Evolutionary conservation across 1,284 basidiomycete genomes (phyloP).

Genomic region (Irpex sp.): DNA sequence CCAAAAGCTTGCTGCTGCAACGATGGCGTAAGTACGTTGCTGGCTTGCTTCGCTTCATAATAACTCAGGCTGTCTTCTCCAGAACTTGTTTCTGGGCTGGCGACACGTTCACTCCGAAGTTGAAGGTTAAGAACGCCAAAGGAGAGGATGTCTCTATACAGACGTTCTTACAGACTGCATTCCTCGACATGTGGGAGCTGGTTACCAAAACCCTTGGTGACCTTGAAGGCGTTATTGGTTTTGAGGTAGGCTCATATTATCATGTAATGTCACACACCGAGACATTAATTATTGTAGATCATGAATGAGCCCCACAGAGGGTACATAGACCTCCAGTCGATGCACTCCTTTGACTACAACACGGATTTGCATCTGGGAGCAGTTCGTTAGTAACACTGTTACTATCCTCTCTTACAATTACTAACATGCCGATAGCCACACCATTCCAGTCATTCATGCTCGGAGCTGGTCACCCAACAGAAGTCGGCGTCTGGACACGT

Average conservation of each 20-base stretch:
- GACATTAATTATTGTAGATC: slow-evolving; percentile 35
- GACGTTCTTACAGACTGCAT: slow-evolving; percentile 79
- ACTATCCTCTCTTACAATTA: no score
- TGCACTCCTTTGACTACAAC: slow-evolving; percentile 89
- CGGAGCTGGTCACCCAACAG: slow-evolving; percentile 74
- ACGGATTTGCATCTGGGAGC: slow-evolving; percentile 89
- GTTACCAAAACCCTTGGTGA: slow-evolving; percentile 71
- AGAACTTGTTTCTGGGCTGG: slow-evolving; percentile 90
- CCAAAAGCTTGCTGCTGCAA: slow-evolving; percentile 83
- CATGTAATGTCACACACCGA: no score
- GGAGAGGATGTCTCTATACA: slow-evolving; percentile 68
- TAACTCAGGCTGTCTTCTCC: not conserved
- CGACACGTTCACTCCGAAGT: slow-evolving; percentile 77
- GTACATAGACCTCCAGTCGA: slow-evolving; percentile 79
- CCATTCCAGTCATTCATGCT: slow-evolving; percentile 84
- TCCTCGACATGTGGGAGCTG: slow-evolving; percentile 74
- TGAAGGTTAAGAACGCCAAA: slow-evolving; percentile 48
- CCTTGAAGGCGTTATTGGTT: slow-evolving; percentile 82
- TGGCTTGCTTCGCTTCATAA: not conserved
- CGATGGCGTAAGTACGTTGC: slow-evolving; percentile 69
- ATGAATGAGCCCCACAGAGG: slow-evolving; percentile 98
- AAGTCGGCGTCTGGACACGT: slow-evolving; percentile 72
- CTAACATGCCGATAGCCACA: slow-evolving; percentile 46
- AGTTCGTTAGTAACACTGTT: slow-evolving; percentile 55
- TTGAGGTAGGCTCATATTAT: slow-evolving; percentile 52